A percentile compares a stretch with the other conserved stretches of the same genome.
Evolutionary conservation across 495 filamentous ascomycete species (phyloP).

Genomic region (Trichodelitschia bisporula): DNA sequence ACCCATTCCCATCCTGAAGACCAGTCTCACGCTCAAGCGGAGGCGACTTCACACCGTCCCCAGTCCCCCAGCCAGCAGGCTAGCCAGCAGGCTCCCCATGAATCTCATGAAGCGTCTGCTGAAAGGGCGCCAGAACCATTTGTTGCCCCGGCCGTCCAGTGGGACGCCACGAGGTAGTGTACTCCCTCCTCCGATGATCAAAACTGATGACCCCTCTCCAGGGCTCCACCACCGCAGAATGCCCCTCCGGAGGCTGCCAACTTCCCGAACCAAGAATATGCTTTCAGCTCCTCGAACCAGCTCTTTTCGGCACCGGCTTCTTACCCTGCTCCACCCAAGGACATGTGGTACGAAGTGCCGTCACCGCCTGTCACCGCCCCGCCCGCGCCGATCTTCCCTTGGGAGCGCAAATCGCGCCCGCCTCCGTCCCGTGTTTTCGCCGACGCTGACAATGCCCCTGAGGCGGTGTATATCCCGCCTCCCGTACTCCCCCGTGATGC

Average conservation of each 20-base stretch:
- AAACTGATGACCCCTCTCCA: constrained; percentile 19
- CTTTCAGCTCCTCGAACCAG: constrained; percentile 43
- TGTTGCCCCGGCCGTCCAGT: no score
- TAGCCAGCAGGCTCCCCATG: no score
- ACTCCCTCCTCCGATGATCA: no score
- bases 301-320: constrained; percentile 49
- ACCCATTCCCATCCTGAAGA: no score
- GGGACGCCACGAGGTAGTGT: no score
- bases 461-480: not conserved
- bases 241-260: constrained; percentile 57
- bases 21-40: no score
- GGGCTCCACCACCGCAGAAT: constrained; percentile 46
- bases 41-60: no score
- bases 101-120: no score
- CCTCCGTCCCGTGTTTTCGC: constrained; percentile 51
- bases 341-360: constrained; percentile 67
- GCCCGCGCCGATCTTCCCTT: constrained; percentile 55
- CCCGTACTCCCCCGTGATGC: not conserved
- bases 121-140: no score
- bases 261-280: constrained; percentile 45
- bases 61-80: no score
- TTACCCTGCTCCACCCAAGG: constrained; percentile 61
- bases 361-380: constrained; percentile 23
- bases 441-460: constrained; percentile 21
- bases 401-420: constrained; percentile 38